Percentiles rank a stretch among this genome's conserved stretches.
Evolutionary conservation across 2,329 filamentous ascomycete species (phyloP).

Genomic region (Penicillium sp.): DNA sequence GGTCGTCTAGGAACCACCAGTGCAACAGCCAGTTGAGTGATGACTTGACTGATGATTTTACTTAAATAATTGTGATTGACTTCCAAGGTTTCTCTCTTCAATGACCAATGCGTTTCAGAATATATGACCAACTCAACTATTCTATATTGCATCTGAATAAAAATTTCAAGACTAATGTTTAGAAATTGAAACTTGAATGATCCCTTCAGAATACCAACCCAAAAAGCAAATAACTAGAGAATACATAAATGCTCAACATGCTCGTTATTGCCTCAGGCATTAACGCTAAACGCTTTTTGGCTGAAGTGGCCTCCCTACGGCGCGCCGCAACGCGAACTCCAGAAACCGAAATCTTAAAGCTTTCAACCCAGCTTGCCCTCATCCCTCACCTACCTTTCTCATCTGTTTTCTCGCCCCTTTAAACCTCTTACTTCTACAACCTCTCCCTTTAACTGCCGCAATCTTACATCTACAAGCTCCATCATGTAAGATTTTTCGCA

Average conservation of each 20-base stretch:
- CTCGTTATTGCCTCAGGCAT: conserved; percentile 11
- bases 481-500: conserved; percentile 33
- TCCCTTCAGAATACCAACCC: background rate
- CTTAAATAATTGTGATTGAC: background rate
- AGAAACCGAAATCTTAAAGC: conserved; percentile 23
- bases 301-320: conserved; percentile 24
- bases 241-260: background rate
- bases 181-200: background rate
- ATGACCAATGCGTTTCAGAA: background rate
- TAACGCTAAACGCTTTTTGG: conserved; percentile 18
- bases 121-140: background rate
- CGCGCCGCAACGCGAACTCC: conserved; percentile 27
- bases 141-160: too few relatives aligned
- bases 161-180: too few relatives aligned
- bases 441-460: background rate
- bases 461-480: conserved; percentile 28
- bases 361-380: conserved; percentile 7
- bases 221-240: background rate
- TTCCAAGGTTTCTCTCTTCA: background rate
- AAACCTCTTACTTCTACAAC: background rate
- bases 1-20: background rate
- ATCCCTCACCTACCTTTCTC: conserved; percentile 1
- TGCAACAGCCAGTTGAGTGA: background rate
- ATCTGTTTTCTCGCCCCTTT: conserved; percentile 1
- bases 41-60: background rate